phyloP scores from a whole-genome alignment of 2,329 filamentous ascomycete genomes.

The Dryadomyces quercivorus region DNA sequence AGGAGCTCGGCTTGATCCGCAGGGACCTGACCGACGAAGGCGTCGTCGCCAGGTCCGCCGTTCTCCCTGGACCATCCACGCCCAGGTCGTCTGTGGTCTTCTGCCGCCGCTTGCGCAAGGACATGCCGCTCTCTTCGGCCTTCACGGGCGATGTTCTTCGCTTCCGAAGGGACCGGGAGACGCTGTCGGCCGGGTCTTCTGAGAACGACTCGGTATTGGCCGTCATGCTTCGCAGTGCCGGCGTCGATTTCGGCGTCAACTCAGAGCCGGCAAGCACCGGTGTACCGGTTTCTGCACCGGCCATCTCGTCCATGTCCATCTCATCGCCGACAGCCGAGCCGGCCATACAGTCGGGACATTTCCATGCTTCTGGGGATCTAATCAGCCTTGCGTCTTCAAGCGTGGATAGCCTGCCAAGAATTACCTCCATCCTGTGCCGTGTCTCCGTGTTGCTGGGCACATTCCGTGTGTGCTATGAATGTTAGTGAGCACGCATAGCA shows the following conservation, averaged over 20 bases:
- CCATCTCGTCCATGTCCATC: constrained; percentile 7
- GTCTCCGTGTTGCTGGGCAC: constrained; percentile 60
- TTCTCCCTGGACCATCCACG: constrained; percentile 18
- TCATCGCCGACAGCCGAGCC: constrained; percentile 15
- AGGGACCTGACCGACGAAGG: constrained; percentile 44
- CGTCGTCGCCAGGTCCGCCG: constrained; percentile 20
- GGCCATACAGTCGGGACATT: constrained; percentile 35
- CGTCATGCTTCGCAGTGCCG: constrained; percentile 52
- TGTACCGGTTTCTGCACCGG: background rate
- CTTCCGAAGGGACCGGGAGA: constrained; percentile 67
- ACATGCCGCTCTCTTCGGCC: constrained; percentile 39
- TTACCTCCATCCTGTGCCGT: constrained; percentile 52
- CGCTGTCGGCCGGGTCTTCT: constrained; percentile 59
- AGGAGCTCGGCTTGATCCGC: constrained; percentile 34
- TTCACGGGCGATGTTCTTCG: constrained; percentile 68
- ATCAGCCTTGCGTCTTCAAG: background rate
- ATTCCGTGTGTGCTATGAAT: constrained; percentile 73
- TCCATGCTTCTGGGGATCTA: constrained; percentile 26
- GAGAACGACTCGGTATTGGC: constrained; percentile 59
- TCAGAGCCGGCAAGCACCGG: constrained; percentile 11
- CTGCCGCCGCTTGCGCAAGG: constrained; percentile 41
- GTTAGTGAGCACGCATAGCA: constrained; percentile 21
- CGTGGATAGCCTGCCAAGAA: constrained; percentile 9
- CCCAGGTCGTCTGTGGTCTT: constrained; percentile 32
- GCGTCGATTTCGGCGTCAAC: constrained; percentile 46